Evolutionary conservation across 2,329 filamentous ascomycete species (phyloP).

Genomic region (Rachicladosporium sp.): DNA sequence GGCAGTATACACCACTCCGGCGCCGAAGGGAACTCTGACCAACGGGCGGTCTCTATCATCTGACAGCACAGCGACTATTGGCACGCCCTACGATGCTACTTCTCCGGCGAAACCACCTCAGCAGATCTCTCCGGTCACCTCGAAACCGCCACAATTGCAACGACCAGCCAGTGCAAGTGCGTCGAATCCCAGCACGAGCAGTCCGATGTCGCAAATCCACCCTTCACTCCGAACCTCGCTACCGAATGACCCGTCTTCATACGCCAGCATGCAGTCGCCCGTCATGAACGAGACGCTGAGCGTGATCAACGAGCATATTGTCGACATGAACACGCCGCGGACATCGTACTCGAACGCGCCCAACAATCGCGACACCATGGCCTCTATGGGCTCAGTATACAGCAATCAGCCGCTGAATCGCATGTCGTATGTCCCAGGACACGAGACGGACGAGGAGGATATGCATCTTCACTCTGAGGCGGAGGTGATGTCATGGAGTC

Average conservation of each 20-base stretch:
- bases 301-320: constrained; percentile 95
- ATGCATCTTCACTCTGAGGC: constrained; percentile 53
- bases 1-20: constrained; percentile 28
- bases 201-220: background rate
- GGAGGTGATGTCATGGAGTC: constrained; percentile 70
- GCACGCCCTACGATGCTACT: too few relatives aligned
- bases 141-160: background rate
- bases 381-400: constrained; percentile 74
- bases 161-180: constrained; percentile 7
- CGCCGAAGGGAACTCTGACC: constrained; percentile 23
- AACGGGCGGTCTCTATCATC: constrained; percentile 3
- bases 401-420: constrained; percentile 66
- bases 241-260: background rate
- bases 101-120: too few relatives aligned
- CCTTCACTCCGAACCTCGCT: constrained; percentile 4
- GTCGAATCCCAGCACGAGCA: constrained; percentile 3
- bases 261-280: constrained; percentile 30
- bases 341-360: constrained; percentile 32
- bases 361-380: constrained; percentile 34
- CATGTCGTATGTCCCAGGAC: constrained; percentile 81
- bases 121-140: too few relatives aligned
- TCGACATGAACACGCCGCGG: constrained; percentile 58
- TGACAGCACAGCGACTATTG: too few relatives aligned
- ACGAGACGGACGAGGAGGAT: constrained; percentile 92
- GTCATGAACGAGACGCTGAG: constrained; percentile 91